phyloP scores from a whole-genome alignment of 768 basidiomycete genomes.

The Pleurotus giganteus region DNA sequence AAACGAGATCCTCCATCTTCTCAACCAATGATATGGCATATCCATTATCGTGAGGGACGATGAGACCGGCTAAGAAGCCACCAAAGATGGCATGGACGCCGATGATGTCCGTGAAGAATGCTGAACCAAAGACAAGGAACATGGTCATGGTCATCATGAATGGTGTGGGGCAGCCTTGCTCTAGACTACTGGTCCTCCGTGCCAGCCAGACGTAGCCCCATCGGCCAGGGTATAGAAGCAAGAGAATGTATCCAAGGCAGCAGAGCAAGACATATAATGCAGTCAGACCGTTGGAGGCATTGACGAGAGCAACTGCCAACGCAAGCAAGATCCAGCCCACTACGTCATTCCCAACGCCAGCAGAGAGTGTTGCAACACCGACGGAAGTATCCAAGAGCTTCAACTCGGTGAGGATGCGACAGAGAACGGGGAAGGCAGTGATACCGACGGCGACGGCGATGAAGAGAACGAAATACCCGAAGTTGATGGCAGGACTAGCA shows the following conservation, averaged over 20 bases:
- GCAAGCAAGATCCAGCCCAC: slow-evolving; percentile 87
- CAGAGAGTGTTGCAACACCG: slow-evolving; percentile 79
- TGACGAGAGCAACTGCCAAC: slow-evolving; percentile 80
- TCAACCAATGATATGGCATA: slow-evolving; percentile 79
- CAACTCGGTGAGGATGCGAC: slow-evolving; percentile 80
- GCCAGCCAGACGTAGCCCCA: slow-evolving; percentile 69
- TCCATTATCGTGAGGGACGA: slow-evolving; percentile 82
- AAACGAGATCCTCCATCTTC: slow-evolving; percentile 85
- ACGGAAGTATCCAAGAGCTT: slow-evolving; percentile 82
- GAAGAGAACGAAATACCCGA: slow-evolving; percentile 85
- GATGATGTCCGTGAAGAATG: slow-evolving; percentile 86
- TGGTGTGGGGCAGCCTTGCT: slow-evolving; percentile 68
- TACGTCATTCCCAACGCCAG: slow-evolving; percentile 79
- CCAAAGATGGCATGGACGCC: slow-evolving; percentile 73
- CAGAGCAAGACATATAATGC: slow-evolving; percentile 78
- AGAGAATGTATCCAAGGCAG: slow-evolving; percentile 61
- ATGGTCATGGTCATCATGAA: slow-evolving; percentile 79
- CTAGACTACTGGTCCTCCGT: slow-evolving; percentile 65
- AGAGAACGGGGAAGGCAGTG: slow-evolving; percentile 80
- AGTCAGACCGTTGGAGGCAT: slow-evolving; percentile 67
- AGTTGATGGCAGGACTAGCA: slow-evolving; percentile 51
- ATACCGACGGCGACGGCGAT: slow-evolving; percentile 80
- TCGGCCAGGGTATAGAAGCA: slow-evolving; percentile 64
- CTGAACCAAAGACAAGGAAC: slow-evolving; percentile 68
- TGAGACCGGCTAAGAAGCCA: slow-evolving; percentile 80